phyloP scores from a whole-genome alignment of 1,284 basidiomycete species.

The Leccinum brunneo-olivaceum region DNA sequence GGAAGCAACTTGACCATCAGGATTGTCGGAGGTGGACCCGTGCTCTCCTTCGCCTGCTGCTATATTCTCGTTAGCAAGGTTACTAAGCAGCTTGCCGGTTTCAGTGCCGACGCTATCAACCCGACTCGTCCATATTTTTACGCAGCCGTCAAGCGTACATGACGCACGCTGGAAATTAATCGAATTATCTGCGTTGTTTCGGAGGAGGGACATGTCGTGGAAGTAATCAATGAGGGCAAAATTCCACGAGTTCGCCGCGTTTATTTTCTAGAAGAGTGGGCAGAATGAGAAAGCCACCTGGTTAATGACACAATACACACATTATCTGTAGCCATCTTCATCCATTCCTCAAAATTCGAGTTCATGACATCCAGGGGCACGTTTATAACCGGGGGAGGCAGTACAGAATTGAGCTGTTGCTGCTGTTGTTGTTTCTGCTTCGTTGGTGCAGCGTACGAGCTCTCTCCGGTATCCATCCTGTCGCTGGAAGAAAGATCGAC shows the following conservation, averaged over 20 bases:
- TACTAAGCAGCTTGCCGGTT: slow-evolving; percentile 91
- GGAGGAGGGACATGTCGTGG: slow-evolving; percentile 95
- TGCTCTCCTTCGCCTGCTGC: slow-evolving; percentile 58
- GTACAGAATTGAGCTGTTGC: slow-evolving; percentile 53
- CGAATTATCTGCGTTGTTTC: slow-evolving; percentile 85
- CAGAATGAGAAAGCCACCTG: slow-evolving; percentile 4
- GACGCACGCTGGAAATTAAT: slow-evolving; percentile 99
- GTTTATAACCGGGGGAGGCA: slow-evolving; percentile 51
- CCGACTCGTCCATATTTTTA: slow-evolving; percentile 98
- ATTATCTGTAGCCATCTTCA: slow-evolving; percentile 99
- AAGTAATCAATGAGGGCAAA: slow-evolving; percentile 99
- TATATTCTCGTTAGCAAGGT: slow-evolving; percentile 70
- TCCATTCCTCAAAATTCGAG: slow-evolving; percentile 97
- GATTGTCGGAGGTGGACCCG: slow-evolving; percentile 53
- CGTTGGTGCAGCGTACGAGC: slow-evolving; percentile 35
- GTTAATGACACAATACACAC: slow-evolving; percentile 42
- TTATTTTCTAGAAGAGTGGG: slow-evolving; percentile 81
- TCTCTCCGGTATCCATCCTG: slow-evolving; percentile 36
- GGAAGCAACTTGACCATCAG: slow-evolving; percentile 48
- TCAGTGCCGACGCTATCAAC: slow-evolving; percentile 97
- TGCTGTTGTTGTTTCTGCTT: slow-evolving; percentile 61
- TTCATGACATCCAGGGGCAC: slow-evolving; percentile 75
- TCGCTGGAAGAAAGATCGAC: slow-evolving; percentile 46
- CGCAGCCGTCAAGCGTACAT: slow-evolving; percentile 95
- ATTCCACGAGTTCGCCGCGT: slow-evolving; percentile 95